These are phyloP conservation scores for Suillus occidentalis DNA, from an alignment of 768 basidiomycete species.

Conservation along the genomic window DNA sequence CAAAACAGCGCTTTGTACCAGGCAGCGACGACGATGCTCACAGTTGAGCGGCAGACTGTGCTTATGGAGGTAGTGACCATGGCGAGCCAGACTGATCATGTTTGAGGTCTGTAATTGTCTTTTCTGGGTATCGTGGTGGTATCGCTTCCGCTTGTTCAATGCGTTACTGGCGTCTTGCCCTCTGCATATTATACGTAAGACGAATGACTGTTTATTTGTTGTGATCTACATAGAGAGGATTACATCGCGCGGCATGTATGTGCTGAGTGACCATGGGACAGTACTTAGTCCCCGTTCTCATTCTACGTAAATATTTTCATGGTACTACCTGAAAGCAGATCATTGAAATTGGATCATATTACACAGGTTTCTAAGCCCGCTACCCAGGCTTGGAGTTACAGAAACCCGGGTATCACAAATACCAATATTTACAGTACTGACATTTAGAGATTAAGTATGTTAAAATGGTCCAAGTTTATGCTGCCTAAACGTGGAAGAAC, in stretches of 20 bases:
- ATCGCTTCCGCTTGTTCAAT: neutral
- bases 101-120: neutral
- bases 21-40: constrained; percentile 56
- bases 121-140: neutral
- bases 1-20: constrained; percentile 49
- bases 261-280: too few species aligned
- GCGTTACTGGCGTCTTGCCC: too few species aligned
- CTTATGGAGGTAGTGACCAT: neutral
- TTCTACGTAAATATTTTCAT: neutral
- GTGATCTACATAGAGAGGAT: neutral
- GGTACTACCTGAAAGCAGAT: too few species aligned
- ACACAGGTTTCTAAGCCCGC: too few species aligned
- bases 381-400: too few species aligned
- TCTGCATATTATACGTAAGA: neutral
- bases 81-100: neutral
- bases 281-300: neutral
- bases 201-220: neutral
- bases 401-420: too few species aligned
- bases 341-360: too few species aligned
- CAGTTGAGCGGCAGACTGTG: constrained; percentile 69
- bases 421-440: neutral
- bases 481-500: neutral
- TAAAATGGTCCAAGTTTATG: neutral
- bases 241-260: too few species aligned
- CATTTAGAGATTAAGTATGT: neutral